Evolutionary conservation across 1,284 basidiomycete species (phyloP), one percentile per base, ranked within the genome.

Genomic region (Thecaphora frezii): DNA sequence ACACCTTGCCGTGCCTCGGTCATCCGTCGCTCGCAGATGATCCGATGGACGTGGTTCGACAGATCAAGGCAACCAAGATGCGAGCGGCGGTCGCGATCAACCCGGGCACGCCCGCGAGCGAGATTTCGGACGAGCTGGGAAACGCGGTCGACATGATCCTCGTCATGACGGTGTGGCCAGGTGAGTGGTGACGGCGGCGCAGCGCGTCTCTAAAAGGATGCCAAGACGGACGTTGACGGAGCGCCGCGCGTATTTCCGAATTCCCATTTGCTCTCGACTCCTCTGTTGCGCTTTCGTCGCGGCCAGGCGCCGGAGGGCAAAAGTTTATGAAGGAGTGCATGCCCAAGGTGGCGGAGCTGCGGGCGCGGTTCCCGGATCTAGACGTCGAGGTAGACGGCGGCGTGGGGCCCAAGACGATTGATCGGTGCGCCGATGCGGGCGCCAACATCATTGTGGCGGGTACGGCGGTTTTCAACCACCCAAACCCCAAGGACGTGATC

Each of bases 351-450:
- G 82, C 88, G n/a, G 91, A 97, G 76, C 86, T 99, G 48, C 88
- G 96, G 19, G 83, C 85, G 19, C 87, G 93, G 24, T 98, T 96
- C 83, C 92, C 92, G 3, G 90, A 79, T 74, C 79, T 79, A 1
- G 90, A 98, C 76, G 96, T 99, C 64, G 87, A 99, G 81, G 96
- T 99, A 49, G 96, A 99, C 80, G 96, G 96, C 37, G 96, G 96
- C 37, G 90, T 99, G 18, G 89, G 91, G 5, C 90, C 91, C 8
- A 89, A 89, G 70, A 98, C 93, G 12, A 87, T 97, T 58, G 89
- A 86, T 73, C 83, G 85, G 51, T 98, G 96, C 74, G 93, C 94
- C 2, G 83, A 91, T 60, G 94, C 94, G 43, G 73, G 68, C 5
- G 62, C 92, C 78, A 99, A 99, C 77, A 93, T 99, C 63, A 92